These are phyloP conservation scores for Lasiodiplodia hormozganensis DNA, from an alignment of 2,329 filamentous ascomycete species.

Conservation along the genomic window DNA sequence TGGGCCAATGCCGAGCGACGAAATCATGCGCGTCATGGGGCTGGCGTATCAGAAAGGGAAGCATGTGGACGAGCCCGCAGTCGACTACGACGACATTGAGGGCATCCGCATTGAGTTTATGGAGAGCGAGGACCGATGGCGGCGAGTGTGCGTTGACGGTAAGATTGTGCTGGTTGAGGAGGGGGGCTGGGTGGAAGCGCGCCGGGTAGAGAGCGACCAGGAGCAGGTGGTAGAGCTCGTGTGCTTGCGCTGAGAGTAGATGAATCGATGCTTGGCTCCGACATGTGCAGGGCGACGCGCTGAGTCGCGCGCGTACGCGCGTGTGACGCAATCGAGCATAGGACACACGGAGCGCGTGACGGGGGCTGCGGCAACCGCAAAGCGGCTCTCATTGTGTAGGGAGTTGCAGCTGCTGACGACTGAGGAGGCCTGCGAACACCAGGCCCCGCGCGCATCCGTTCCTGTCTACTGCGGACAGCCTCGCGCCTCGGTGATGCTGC, in stretches of 20 bases:
- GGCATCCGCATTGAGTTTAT: slow-evolving; percentile 69
- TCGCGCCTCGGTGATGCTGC: slow-evolving; percentile 2
- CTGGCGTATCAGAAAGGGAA: slow-evolving; percentile 64
- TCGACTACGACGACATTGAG: slow-evolving; percentile 76
- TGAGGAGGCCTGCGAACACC: background rate
- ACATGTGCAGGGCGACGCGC: slow-evolving; percentile 22
- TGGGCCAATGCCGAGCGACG: slow-evolving; percentile 67
- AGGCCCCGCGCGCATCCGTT: slow-evolving; percentile 19
- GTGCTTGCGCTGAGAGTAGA: slow-evolving; percentile 15
- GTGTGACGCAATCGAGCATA: slow-evolving; percentile 26
- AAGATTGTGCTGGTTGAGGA: slow-evolving; percentile 78
- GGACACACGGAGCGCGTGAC: slow-evolving; percentile 26
- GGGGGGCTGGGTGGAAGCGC: slow-evolving; percentile 74
- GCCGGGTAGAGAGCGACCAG: slow-evolving; percentile 50
- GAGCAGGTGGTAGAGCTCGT: slow-evolving; percentile 46
- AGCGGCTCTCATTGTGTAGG: background rate
- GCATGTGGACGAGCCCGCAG: slow-evolving; percentile 60
- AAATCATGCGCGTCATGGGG: slow-evolving; percentile 79
- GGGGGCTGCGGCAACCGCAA: slow-evolving; percentile 9
- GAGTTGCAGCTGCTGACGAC: slow-evolving; percentile 7
- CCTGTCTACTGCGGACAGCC: background rate
- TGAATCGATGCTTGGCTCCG: slow-evolving; percentile 31
- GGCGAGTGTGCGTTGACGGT: slow-evolving; percentile 90
- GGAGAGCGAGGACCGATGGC: slow-evolving; percentile 76
- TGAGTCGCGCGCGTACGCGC: slow-evolving; percentile 10